Conservation (phyloP, 176 grass and related monocot genomes). For the Chrysopogon serrulatus region DNA sequence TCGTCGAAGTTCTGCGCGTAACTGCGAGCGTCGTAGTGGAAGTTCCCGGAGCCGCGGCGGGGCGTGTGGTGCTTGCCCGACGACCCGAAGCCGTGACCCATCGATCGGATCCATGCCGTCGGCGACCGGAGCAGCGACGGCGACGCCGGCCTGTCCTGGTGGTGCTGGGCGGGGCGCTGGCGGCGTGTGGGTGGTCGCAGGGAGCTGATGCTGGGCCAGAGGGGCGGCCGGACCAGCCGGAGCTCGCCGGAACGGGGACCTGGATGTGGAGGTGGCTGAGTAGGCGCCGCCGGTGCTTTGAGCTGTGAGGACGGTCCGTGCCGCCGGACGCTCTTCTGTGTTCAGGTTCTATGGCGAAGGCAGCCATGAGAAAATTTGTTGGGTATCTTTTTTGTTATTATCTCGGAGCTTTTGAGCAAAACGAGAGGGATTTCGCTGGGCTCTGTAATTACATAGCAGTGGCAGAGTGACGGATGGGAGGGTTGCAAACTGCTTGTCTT, state of each 20-base stretch:
- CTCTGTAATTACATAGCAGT: too few species aligned
- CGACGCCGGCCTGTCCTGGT: background rate
- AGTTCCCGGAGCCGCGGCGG: background rate
- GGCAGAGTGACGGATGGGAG: background rate
- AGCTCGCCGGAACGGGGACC: background rate
- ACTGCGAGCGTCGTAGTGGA: constrained; percentile 51
- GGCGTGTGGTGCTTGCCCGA: background rate
- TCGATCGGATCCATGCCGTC: constrained; percentile 38
- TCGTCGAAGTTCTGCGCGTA: constrained; percentile 64
- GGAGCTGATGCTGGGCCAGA: background rate
- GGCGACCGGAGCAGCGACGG: constrained; percentile 41
- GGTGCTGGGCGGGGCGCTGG: background rate
- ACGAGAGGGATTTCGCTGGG: background rate
- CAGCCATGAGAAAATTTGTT: background rate
- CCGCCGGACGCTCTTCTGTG: background rate
- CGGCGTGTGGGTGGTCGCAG: background rate
- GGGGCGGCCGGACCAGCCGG: background rate
- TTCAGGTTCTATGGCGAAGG: background rate
- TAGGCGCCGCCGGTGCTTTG: constrained; percentile 7
- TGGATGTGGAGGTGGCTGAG: constrained; percentile 15
- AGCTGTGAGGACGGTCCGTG: background rate
- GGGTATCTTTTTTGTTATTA: background rate
- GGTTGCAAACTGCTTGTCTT: background rate
- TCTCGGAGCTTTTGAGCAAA: background rate
- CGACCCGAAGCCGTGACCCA: constrained; percentile 24